Conservation (phyloP, 495 filamentous ascomycete genomes). For the Beverwykella pulmonaria region DNA sequence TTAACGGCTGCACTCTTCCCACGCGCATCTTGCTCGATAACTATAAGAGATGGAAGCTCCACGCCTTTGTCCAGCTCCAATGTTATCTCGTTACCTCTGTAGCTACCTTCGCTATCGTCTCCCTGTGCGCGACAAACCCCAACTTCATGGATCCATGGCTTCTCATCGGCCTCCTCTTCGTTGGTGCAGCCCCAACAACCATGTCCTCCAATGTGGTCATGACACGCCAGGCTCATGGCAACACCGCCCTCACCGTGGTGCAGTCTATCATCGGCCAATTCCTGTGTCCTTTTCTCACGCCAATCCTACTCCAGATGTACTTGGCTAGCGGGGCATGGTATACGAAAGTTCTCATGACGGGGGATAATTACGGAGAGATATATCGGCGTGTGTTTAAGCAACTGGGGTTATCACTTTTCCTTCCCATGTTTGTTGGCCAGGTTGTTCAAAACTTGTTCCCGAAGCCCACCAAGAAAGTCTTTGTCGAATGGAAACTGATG, state of each 20-base stretch:
- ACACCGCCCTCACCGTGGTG: conserved; percentile 48
- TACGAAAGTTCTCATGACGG: conserved; percentile 41
- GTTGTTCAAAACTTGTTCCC: conserved; percentile 42
- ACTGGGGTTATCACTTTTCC: conserved; percentile 49
- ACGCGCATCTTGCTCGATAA: conserved; percentile 45
- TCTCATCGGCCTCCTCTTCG: conserved; percentile 49
- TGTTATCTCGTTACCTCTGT: conserved; percentile 49
- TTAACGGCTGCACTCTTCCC: conserved; percentile 50
- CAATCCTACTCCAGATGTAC: conserved; percentile 50
- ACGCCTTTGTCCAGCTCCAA: conserved; percentile 49
- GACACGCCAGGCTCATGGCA: conserved; percentile 50
- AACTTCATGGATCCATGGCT: conserved; percentile 48
- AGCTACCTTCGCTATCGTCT: conserved; percentile 47
- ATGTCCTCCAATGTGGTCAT: conserved; percentile 51
- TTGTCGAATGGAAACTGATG: conserved; percentile 44
- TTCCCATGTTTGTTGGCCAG: conserved; percentile 49
- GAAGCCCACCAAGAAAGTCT: conserved; percentile 41
- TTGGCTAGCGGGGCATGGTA: conserved; percentile 47
- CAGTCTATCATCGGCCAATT: conserved; percentile 52
- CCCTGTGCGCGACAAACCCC: conserved; percentile 43
- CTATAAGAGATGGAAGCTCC: conserved; percentile 47
- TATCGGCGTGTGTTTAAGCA: conserved; percentile 49
- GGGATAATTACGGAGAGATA: conserved; percentile 40
- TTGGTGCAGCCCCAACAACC: conserved; percentile 47
- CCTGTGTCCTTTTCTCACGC: conserved; percentile 49